Evolutionary conservation across 2,329 filamentous ascomycete species (phyloP).

Genomic region (Lojkania enalia): DNA sequence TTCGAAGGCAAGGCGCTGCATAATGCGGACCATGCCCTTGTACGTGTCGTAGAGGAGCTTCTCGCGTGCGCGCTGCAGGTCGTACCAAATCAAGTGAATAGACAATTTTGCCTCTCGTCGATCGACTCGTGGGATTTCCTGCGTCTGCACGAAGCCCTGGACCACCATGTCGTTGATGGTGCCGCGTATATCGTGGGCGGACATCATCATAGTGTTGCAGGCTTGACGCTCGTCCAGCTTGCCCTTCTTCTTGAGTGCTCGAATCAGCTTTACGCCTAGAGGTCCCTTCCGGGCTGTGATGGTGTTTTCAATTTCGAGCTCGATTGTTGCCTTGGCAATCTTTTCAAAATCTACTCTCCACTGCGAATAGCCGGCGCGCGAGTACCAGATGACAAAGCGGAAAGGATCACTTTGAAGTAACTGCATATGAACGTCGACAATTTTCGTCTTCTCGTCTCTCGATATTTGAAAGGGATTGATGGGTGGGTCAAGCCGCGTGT

Average conservation of each 20-base stretch:
- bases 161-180: slow-evolving; percentile 85
- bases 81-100: slow-evolving; percentile 91
- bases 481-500: slow-evolving; percentile 20
- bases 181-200: slow-evolving; percentile 80
- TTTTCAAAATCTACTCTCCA: slow-evolving; percentile 85
- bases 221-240: slow-evolving; percentile 95
- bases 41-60: slow-evolving; percentile 80
- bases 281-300: slow-evolving; percentile 77
- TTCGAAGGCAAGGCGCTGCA: slow-evolving; percentile 80
- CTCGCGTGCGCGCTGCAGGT: slow-evolving; percentile 70
- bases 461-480: slow-evolving; percentile 30
- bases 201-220: slow-evolving; percentile 78
- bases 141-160: slow-evolving; percentile 83
- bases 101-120: slow-evolving; percentile 80
- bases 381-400: slow-evolving; percentile 69
- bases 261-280: slow-evolving; percentile 77
- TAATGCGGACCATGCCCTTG: slow-evolving; percentile 82
- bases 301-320: slow-evolving; percentile 78
- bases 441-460: slow-evolving; percentile 26
- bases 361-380: slow-evolving; percentile 62
- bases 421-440: slow-evolving; percentile 72
- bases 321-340: slow-evolving; percentile 70
- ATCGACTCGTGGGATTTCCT: slow-evolving; percentile 90
- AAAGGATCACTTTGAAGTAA: slow-evolving; percentile 69
- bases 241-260: slow-evolving; percentile 82